Percentiles rank a stretch among this genome's conserved stretches.
phyloP scores from a whole-genome alignment of 306 rosid genomes.

The Quercus glauca region DNA sequence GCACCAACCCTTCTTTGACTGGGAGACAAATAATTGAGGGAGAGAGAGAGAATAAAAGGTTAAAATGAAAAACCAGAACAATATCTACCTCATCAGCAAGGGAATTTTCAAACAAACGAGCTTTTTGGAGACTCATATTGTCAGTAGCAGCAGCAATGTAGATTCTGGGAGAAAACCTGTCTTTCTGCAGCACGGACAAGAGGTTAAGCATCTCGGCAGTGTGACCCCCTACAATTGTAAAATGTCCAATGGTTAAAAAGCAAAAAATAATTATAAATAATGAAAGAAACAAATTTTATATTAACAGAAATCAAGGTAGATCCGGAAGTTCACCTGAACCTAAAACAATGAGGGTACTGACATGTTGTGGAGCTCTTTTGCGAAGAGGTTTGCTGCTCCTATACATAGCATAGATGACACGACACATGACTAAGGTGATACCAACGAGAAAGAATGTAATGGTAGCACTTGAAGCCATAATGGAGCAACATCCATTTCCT shows the following conservation, averaged over 20 bases:
- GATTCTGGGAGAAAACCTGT: slow-evolving; percentile 63
- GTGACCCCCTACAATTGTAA: slow-evolving; percentile 60
- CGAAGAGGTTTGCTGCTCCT: slow-evolving; percentile 26
- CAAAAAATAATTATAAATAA: neutral
- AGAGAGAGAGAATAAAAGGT: neutral
- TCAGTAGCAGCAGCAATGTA: slow-evolving; percentile 88
- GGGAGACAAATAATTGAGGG: no score
- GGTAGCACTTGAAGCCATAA: slow-evolving; percentile 15
- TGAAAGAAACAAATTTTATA: slow-evolving; percentile 1
- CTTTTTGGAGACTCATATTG: slow-evolving; percentile 89
- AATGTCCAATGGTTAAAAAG: neutral
- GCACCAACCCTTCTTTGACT: no score
- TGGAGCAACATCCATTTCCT: slow-evolving; percentile 27
- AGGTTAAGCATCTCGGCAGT: slow-evolving; percentile 95
- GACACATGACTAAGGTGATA: slow-evolving; percentile 31
- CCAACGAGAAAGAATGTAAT: slow-evolving; percentile 23
- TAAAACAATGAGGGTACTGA: slow-evolving; percentile 43
- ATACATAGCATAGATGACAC: slow-evolving; percentile 35
- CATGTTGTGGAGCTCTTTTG: slow-evolving; percentile 33
- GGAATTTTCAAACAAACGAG: slow-evolving; percentile 56
- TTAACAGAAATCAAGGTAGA: slow-evolving; percentile 16
- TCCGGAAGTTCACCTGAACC: slow-evolving; percentile 46
- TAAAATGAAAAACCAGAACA: neutral
- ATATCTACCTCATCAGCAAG: slow-evolving; percentile 38
- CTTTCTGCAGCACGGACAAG: slow-evolving; percentile 60